Percentiles rank a stretch among this genome's conserved stretches.
These are phyloP conservation scores for Chenopodium formosanum DNA, from an alignment of 148 eudicot species.

Conservation along the genomic window DNA sequence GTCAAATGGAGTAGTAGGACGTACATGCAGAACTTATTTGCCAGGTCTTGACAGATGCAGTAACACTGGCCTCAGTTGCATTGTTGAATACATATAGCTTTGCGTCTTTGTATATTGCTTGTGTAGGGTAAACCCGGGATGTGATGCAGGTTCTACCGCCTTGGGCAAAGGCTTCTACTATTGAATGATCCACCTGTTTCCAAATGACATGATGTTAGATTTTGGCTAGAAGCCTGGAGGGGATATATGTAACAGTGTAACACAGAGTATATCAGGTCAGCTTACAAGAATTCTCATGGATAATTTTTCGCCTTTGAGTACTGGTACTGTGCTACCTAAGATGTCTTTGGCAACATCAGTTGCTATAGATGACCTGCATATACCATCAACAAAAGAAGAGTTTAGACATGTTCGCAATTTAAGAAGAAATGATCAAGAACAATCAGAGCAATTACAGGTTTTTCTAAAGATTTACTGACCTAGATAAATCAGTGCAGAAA, in stretches of 20 bases:
- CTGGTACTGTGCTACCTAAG: constrained; percentile 59
- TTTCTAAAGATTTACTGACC: constrained; percentile 26
- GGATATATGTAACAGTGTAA: not conserved
- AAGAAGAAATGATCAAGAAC: not conserved
- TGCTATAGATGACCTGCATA: constrained; percentile 58
- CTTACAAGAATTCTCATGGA: constrained; percentile 62
- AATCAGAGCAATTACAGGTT: not conserved
- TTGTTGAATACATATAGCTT: constrained; percentile 58
- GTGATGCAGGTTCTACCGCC: constrained; percentile 68
- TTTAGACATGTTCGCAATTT: not conserved
- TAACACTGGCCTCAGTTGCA: constrained; percentile 47
- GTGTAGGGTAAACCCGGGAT: constrained; percentile 65
- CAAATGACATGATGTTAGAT: not conserved
- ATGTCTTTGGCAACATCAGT: constrained; percentile 48
- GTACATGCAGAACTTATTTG: constrained; percentile 52
- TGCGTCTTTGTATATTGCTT: constrained; percentile 51
- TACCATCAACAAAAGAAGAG: not conserved
- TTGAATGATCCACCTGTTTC: constrained; percentile 71
- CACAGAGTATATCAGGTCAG: not conserved
- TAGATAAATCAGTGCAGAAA: constrained; percentile 65
- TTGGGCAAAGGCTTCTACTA: constrained; percentile 69
- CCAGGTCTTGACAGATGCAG: constrained; percentile 59
- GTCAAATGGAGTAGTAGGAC: constrained; percentile 22
- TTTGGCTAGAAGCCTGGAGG: not conserved
- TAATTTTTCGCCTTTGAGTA: constrained; percentile 54